Evolutionary conservation across 805 yeast species (phyloP).

Genomic region (Saccharomycopsis sp.): DNA sequence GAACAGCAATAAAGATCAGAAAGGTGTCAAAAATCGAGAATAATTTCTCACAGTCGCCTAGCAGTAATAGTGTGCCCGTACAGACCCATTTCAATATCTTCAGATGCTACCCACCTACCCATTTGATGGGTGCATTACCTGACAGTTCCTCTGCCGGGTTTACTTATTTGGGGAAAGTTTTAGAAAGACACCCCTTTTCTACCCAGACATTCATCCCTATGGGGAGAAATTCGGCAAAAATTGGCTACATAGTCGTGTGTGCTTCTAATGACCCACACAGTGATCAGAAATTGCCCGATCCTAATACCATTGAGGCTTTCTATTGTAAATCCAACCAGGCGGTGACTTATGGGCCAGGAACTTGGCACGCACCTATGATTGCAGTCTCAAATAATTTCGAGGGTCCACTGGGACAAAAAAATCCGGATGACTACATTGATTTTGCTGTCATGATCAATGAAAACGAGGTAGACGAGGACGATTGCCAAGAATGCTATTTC

Average conservation of each 20-base stretch:
- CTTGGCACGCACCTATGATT: conserved; percentile 98
- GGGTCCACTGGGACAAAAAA: not conserved
- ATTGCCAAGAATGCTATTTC: conserved; percentile 73
- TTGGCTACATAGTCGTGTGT: conserved; percentile 74
- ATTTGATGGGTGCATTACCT: conserved; percentile 34
- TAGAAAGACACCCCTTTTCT: conserved; percentile 85
- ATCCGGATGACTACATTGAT: conserved; percentile 55
- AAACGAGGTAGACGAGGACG: conserved; percentile 71
- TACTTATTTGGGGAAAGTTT: conserved; percentile 52
- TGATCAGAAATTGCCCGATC: conserved; percentile 51
- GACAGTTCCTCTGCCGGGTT: conserved; percentile 8
- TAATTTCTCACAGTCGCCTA: conserved; percentile 43
- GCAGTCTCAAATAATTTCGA: conserved; percentile 31
- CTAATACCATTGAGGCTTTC: conserved; percentile 57
- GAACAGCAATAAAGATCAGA: conserved; percentile 80
- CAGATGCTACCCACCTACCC: conserved; percentile 72
- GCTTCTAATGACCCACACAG: conserved; percentile 42
- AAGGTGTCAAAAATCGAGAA: conserved; percentile 65
- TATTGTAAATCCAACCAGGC: conserved; percentile 78
- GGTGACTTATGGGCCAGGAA: conserved; percentile 74
- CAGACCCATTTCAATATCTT: conserved; percentile 77
- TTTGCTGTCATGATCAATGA: conserved; percentile 88
- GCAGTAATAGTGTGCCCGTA: conserved; percentile 28
- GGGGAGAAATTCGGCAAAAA: conserved; percentile 59
- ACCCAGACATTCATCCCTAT: conserved; percentile 91